Base-by-base conservation (phyloP, 73 alveolate genomes). In the Paramecium sonneborni region DNA sequence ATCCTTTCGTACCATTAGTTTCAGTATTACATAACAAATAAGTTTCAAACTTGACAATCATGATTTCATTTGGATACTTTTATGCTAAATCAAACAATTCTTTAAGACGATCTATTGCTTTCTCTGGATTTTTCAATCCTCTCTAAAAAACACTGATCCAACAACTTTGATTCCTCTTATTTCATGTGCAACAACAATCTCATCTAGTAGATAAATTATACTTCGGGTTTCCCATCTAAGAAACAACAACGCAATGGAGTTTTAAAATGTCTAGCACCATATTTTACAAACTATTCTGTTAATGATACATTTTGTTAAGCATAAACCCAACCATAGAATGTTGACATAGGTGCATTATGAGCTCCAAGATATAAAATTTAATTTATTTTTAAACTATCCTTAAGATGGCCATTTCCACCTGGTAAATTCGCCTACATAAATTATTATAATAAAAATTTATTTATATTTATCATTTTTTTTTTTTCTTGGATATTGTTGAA, bases 191-290 rank as follows among this genome's bases (percentile, higher is more conserved):
- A 70, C 11, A 12, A 34, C 86, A 12, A 70, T 70, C 26, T 28
- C 11, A 30, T 10, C 20, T 3, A 24, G 1, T 46, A 46, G 10
- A 26, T 34, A 43, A 46, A 46, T 14, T 14, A 1, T 70, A 70
- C 86, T 18, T 76, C 15, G 21, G 88, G 88, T 28, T 26, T 14
- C 52, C 34, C 57, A 5, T 35, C 37, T 21, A 32, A 9, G 6
- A 30, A 0, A 14, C 34, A 30, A 62, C 87, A 74, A 18, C 34
- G 39, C 20, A 74, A 21, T 4, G 67, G 67, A 15, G 34, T n/a
- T 38, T 74, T 74, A 34, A 74, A 74, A 74, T 38, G 35, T 37
- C 87, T 28, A n/a, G 86, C 67, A 10, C 87, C 87, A 74, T 74
- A 37, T 15, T 10, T 34, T 21, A 12, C 18, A 35, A 74, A 74